Evolutionary conservation across 2,329 filamentous ascomycete genomes (phyloP).

Genomic region (Botrytis galanthina): DNA sequence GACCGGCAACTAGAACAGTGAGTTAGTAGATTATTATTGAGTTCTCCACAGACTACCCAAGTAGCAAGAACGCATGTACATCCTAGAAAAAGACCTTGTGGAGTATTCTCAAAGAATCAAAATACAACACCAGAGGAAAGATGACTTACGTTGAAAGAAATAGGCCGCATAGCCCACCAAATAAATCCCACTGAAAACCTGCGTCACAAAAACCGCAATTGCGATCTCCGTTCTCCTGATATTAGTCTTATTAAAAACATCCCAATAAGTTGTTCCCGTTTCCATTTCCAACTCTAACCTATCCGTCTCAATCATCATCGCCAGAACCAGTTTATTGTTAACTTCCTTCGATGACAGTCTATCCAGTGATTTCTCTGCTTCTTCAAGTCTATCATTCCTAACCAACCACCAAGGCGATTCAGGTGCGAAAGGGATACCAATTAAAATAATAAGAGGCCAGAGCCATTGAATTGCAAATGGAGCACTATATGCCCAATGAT

Average conservation of each 20-base stretch:
- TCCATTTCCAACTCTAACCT: slow-evolving; percentile 48
- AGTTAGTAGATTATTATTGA: background rate
- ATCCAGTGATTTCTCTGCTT: slow-evolving; percentile 39
- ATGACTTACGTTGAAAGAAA: slow-evolving; percentile 48
- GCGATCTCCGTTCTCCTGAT: slow-evolving; percentile 52
- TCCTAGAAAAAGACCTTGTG: background rate
- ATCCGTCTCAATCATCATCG: slow-evolving; percentile 56
- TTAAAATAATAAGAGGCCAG: slow-evolving; percentile 48
- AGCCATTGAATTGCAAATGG: slow-evolving; percentile 50
- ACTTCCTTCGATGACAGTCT: slow-evolving; percentile 33
- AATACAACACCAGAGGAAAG: background rate
- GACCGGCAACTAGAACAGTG: slow-evolving; percentile 52
- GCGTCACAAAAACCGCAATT: slow-evolving; percentile 56
- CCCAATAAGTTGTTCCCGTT: slow-evolving; percentile 46
- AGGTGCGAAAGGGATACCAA: slow-evolving; percentile 47
- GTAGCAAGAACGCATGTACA: background rate
- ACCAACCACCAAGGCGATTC: slow-evolving; percentile 53
- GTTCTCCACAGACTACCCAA: background rate
- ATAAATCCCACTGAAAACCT: slow-evolving; percentile 61
- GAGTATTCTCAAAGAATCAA: background rate
- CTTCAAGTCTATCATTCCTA: slow-evolving; percentile 43
- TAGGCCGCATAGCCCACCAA: slow-evolving; percentile 62
- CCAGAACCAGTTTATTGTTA: slow-evolving; percentile 44
- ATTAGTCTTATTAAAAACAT: slow-evolving; percentile 54
- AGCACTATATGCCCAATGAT: slow-evolving; percentile 33